Base-by-base conservation (phyloP, 2,329 filamentous ascomycete species). In the Xylaria sp. region DNA sequence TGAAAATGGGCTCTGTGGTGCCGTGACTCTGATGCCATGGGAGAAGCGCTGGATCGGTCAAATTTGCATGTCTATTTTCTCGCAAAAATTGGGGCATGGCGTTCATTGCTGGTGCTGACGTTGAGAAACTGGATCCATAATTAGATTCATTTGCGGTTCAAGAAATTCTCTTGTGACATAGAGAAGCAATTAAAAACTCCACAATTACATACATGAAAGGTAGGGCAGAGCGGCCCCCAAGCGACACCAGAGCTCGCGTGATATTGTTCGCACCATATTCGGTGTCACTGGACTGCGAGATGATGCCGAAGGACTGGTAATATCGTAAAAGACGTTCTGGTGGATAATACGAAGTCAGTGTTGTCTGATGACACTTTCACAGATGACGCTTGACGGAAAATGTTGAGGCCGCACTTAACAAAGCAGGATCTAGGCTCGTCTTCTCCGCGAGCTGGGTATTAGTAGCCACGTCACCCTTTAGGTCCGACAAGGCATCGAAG, bases 241-340 rank as follows among this genome's bases (percentile, higher is more conserved):
- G 52, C 15, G 66, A 68, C 7, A 68, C 50, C 12, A 75, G 30
- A 9, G 68, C 69, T 28, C 36, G 63, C 3, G 74, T 75, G 39
- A 74, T 63, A 43, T 72, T 74, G 43, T 69, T 75, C 20, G 73
- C 63, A 5, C 56, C 25, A 55, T 72, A 75, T 5, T 39, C 23
- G 30, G 72, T 71, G 20, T 71, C 60, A 13, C 30, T 60, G 1
- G 55, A 60, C n/a, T 74, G 73, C 6, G 66, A 66, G 10, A 74
- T 39, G 36, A 75, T 72, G 2, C 69, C 72, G 30, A 70, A 65
- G 4, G 73, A 70, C 25, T 75, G 72, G 52, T 74, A 74, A 30
- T 73, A 75, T 13, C 74, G 68, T 13, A 75, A 34, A 8, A 75
- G 61, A 10, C 73, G 58, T 39, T 67, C 74, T 75, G 43, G 5